Percentiles rank a stretch among this genome's conserved stretches.
These are phyloP conservation scores for Plasmodium coatneyi DNA, from an alignment of 169 alveolate species.

Conservation along the genomic window DNA sequence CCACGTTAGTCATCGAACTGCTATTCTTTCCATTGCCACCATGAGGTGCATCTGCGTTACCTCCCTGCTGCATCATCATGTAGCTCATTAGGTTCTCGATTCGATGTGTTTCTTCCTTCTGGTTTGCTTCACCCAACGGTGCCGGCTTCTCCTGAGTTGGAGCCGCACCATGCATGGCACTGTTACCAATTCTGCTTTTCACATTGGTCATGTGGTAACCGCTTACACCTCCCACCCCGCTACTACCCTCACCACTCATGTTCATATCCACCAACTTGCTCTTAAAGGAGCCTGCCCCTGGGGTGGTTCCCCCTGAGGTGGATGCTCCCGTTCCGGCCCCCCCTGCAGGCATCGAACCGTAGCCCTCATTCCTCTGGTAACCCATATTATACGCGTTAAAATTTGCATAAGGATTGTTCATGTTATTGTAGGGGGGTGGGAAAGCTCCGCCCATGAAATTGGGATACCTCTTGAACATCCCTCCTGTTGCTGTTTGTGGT, in stretches of 20 bases:
- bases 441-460: constrained; percentile 1
- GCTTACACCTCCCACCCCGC: not conserved
- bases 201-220: not conserved
- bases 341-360: not conserved
- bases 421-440: constrained; percentile 21
- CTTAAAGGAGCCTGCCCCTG: not conserved
- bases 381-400: constrained; percentile 29
- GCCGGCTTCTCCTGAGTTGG: not conserved
- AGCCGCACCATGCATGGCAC: not conserved
- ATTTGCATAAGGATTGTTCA: constrained; percentile 14
- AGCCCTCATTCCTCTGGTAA: constrained; percentile 13
- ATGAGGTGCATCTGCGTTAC: not conserved
- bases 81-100: not conserved
- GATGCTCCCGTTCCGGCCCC: not conserved
- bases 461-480: constrained; percentile 34
- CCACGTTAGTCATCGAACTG: not conserved
- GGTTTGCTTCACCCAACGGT: not conserved
- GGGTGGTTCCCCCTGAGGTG: not conserved
- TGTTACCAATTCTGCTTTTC: not conserved
- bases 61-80: not conserved
- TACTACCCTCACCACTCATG: not conserved
- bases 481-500: not conserved
- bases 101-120: not conserved
- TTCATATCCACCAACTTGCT: not conserved
- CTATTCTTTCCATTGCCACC: not conserved